These are phyloP conservation scores for Sistotremastrum niveocremeum DNA, from an alignment of 768 basidiomycete genomes.

Conservation along the genomic window DNA sequence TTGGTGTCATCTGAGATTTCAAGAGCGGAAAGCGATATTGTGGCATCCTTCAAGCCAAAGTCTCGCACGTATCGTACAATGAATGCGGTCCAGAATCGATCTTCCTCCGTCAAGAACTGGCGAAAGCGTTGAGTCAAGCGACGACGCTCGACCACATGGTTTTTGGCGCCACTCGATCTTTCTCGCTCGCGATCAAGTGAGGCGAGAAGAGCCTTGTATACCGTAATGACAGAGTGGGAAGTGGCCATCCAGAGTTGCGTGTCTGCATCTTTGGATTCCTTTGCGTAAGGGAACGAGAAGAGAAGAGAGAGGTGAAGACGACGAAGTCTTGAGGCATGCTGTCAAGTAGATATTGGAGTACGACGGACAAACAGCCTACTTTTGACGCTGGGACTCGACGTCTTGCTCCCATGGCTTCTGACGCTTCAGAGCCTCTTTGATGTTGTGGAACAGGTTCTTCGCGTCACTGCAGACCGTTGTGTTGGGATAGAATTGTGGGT, in stretches of 20 bases:
- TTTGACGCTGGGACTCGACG: slow-evolving; percentile 75
- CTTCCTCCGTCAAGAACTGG: slow-evolving; percentile 80
- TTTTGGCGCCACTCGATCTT: slow-evolving; percentile 12
- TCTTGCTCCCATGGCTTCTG: slow-evolving; percentile 75
- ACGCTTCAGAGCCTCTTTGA: slow-evolving; percentile 64
- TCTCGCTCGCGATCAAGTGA: slow-evolving; percentile 40
- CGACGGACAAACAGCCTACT: slow-evolving; percentile 34
- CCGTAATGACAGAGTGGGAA: slow-evolving; percentile 70
- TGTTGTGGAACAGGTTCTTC: slow-evolving; percentile 53
- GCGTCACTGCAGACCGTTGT: slow-evolving; percentile 45
- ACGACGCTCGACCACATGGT: slow-evolving; percentile 48
- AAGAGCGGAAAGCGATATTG: slow-evolving; percentile 41
- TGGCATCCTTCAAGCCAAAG: slow-evolving; percentile 56
- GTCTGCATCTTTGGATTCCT: slow-evolving; percentile 68
- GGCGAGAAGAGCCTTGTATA: slow-evolving; percentile 66
- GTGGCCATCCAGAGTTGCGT: slow-evolving; percentile 89
- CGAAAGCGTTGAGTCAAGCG: slow-evolving; percentile 81
- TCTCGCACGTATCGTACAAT: slow-evolving; percentile 60
- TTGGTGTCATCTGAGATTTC: slow-evolving; percentile 30
- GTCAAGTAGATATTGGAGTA: slow-evolving; percentile 8
- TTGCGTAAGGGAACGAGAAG: slow-evolving; percentile 51
- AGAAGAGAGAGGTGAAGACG: slow-evolving; percentile 57
- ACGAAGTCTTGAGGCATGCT: slow-evolving; percentile 38
- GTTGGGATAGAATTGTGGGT: too few species aligned
- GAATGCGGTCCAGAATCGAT: slow-evolving; percentile 81